Base-by-base conservation (phyloP, 2,329 filamentous ascomycete species). In the Bipolaris gigantea region DNA sequence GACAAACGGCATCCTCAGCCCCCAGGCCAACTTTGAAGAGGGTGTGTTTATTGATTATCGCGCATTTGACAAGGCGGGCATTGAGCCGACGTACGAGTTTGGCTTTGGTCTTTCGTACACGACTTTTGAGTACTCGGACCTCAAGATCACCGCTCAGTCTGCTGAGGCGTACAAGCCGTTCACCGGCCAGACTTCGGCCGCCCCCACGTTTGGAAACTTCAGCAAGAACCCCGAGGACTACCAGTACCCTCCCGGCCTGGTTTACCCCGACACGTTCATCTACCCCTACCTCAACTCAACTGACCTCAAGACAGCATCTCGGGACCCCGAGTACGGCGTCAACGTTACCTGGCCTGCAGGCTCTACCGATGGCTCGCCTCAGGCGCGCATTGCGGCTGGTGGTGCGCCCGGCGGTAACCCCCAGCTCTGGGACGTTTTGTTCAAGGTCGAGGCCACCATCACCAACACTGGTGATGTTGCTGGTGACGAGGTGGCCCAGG, bases 11-110 rank as follows among this genome's bases (percentile, higher is more conserved):
- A 70, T 79, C 11, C 79, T 67, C 27, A 83, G 85, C 11, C 89
- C 89, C 4, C 90, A 94, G 66, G 77, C 85, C 35, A 83, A 90
- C 65, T 95, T 91, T 69, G 78, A 79, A 6, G 90, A 94, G 74
- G 90, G 90, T 15, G 80, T 88, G 48, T 90, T 92, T 73, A 92
- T 95, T 67, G 90, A 94, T 74, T 91, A 91, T 76, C 84, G 88
- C 35, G 80, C 85, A 61, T 90, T 94, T 48, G 90, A 95, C 75
- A 80, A 81, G 65, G 73, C 81, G 51, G 79, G 84, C 62, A 81
- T 84, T 49, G 83, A 84, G 1, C 89, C 90, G 1, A 83, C 89
- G 59, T 94, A 87, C 74, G 89, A 92, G 68, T 95, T 94, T 63
- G 90, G 90, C 7, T 89, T 83, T 65, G 91, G 91, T 51, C 78